Conservation (phyloP, 176 grass and related monocot genomes). For the Tuctoria greenei region DNA sequence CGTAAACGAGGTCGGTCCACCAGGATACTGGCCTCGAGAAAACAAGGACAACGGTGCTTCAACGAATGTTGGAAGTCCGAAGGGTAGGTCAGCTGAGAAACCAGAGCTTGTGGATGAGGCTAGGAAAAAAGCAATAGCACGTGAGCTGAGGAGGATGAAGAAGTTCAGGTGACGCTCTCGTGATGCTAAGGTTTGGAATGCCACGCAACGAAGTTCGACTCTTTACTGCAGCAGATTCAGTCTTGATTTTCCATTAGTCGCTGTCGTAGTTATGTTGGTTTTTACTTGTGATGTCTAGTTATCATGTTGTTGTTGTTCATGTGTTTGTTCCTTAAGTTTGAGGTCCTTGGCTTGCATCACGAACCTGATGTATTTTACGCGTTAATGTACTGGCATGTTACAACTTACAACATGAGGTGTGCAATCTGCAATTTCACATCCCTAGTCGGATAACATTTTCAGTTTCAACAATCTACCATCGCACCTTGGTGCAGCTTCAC, state of each 20-base stretch:
- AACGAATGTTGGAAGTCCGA: background rate
- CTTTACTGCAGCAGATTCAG: background rate
- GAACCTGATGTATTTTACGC: background rate
- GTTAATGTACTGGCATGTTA: background rate
- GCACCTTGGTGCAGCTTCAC: no score
- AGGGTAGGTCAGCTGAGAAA: slow-evolving; percentile 2
- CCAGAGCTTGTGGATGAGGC: slow-evolving; percentile 33
- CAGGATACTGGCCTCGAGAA: background rate
- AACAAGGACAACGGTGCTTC: background rate
- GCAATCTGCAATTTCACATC: slow-evolving; percentile 1
- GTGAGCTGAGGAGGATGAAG: slow-evolving; percentile 48
- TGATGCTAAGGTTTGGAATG: slow-evolving; percentile 8
- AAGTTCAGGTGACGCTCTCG: slow-evolving; percentile 23
- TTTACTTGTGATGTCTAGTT: background rate
- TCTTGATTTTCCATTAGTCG: background rate
- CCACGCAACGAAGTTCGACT: slow-evolving; percentile 3
- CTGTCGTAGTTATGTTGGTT: background rate
- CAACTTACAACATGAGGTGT: background rate
- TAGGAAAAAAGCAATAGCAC: slow-evolving; percentile 48
- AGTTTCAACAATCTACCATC: background rate
- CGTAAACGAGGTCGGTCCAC: background rate
- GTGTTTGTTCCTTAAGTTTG: background rate
- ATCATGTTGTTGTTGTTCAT: background rate
- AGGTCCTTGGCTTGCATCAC: background rate
- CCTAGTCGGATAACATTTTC: background rate